Conservation (phyloP, 495 filamentous ascomycete genomes). For the Neurospora sublineolata region DNA sequence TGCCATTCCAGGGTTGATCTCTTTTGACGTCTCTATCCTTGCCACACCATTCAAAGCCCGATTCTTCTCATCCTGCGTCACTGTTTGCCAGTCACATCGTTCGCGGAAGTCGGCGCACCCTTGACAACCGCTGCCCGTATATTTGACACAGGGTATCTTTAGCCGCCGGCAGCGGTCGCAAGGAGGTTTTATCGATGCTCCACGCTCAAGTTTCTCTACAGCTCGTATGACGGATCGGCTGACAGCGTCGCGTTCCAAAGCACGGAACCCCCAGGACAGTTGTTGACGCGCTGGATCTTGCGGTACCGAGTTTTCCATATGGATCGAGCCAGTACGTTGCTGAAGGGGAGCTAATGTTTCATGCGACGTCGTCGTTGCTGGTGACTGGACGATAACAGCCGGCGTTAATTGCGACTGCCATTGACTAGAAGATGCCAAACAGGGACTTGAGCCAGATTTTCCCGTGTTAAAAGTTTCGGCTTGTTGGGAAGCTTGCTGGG, state of each 20-base stretch:
- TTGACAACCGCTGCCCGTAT: conserved; percentile 63
- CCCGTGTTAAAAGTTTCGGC: neutral
- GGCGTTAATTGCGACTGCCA: neutral
- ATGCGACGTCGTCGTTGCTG: neutral
- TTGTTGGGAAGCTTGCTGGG: conserved; percentile 3
- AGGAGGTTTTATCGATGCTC: conserved; percentile 61
- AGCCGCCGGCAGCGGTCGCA: conserved; percentile 75
- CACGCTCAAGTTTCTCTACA: conserved; percentile 64
- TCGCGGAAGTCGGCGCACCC: conserved; percentile 84
- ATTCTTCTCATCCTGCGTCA: conserved; percentile 46
- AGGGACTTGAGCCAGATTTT: neutral
- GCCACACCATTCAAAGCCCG: conserved; percentile 28
- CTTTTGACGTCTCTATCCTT: neutral
- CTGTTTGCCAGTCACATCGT: conserved; percentile 70
- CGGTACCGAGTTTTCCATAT: conserved; percentile 14
- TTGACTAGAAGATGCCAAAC: neutral
- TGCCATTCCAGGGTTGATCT: neutral
- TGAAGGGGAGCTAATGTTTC: neutral
- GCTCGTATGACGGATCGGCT: conserved; percentile 57
- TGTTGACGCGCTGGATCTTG: conserved; percentile 6
- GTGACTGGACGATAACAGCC: neutral
- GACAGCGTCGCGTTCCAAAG: neutral
- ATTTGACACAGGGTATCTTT: conserved; percentile 72
- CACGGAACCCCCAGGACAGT: neutral
- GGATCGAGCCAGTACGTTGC: neutral